These are phyloP conservation scores for Malassezia brasiliensis DNA, from an alignment of 1,284 basidiomycete genomes.

Conservation along the genomic window DNA sequence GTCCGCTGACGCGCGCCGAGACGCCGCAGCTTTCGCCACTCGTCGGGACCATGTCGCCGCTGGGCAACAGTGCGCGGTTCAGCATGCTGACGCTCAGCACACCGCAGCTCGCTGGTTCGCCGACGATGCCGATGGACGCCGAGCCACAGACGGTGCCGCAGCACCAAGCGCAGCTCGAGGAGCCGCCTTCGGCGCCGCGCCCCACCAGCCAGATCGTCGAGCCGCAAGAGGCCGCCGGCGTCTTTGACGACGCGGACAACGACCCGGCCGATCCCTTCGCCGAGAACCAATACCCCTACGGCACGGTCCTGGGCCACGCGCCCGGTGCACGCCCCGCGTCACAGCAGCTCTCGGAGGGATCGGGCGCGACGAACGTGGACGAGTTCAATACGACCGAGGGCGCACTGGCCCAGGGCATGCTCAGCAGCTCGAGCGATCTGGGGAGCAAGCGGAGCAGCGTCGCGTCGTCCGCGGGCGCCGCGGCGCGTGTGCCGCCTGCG, in stretches of 20 bases:
- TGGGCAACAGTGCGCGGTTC: neutral
- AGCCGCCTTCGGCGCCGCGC: neutral
- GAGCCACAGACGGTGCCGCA: neutral
- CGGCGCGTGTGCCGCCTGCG: neutral
- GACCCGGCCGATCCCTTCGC: slow-evolving; percentile 16
- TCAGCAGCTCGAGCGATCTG: neutral
- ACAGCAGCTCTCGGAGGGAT: neutral
- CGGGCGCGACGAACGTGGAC: neutral
- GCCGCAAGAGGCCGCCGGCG: slow-evolving; percentile 1
- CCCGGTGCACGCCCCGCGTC: neutral
- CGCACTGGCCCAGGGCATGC: slow-evolving; percentile 1
- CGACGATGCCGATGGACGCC: neutral
- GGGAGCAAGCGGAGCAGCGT: neutral
- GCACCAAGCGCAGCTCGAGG: neutral
- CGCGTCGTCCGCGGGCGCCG: neutral
- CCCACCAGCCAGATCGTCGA: neutral
- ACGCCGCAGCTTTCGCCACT: slow-evolving; percentile 1
- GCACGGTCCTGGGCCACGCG: slow-evolving; percentile 9
- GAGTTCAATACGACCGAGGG: slow-evolving; percentile 14
- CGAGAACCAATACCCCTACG: slow-evolving; percentile 14
- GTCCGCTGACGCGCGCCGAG: neutral
- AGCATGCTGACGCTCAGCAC: neutral
- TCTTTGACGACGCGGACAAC: slow-evolving; percentile 17
- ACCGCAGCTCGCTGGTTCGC: neutral
- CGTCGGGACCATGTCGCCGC: neutral